These are phyloP conservation scores for Alternaria metachromatica DNA, from an alignment of 2,329 filamentous ascomycete species.

Conservation along the genomic window DNA sequence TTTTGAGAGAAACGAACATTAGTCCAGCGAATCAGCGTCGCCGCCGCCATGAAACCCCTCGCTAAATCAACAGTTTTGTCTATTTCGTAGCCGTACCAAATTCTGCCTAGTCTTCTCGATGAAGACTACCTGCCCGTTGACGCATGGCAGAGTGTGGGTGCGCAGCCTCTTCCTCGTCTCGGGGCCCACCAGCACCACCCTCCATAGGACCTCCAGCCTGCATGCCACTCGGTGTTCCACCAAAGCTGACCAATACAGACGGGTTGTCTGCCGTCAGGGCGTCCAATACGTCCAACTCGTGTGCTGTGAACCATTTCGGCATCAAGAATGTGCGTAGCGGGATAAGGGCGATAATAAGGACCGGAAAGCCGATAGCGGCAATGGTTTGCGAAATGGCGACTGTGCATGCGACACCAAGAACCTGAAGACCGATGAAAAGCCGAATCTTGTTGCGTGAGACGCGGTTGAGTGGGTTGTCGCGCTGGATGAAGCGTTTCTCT, in stretches of 20 bases:
- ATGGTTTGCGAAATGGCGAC: conserved; percentile 65
- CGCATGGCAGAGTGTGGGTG: conserved; percentile 14
- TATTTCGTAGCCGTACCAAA: neutral
- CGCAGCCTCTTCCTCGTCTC: conserved; percentile 23
- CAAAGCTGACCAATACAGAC: conserved; percentile 60
- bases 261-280: conserved; percentile 59
- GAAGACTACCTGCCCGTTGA: conserved; percentile 32
- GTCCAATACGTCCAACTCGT: conserved; percentile 59
- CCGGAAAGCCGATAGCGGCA: conserved; percentile 63
- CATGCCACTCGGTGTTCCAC: conserved; percentile 51
- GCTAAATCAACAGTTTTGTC: neutral
- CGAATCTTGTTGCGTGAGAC: conserved; percentile 55
- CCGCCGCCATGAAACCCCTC: neutral
- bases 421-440: conserved; percentile 58
- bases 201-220: conserved; percentile 8
- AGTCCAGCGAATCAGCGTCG: neutral
- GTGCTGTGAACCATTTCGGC: conserved; percentile 57
- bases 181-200: conserved; percentile 13
- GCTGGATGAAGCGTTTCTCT: conserved; percentile 57
- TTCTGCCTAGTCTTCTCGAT: neutral
- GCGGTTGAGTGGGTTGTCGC: conserved; percentile 53
- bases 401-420: conserved; percentile 56
- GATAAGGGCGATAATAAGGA: conserved; percentile 63
- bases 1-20: neutral
- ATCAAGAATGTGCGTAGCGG: conserved; percentile 59